Percentiles rank a stretch among this genome's conserved stretches.
phyloP scores from a whole-genome alignment of 2,329 filamentous ascomycete genomes.

The Trichoderma cornu-damae region DNA sequence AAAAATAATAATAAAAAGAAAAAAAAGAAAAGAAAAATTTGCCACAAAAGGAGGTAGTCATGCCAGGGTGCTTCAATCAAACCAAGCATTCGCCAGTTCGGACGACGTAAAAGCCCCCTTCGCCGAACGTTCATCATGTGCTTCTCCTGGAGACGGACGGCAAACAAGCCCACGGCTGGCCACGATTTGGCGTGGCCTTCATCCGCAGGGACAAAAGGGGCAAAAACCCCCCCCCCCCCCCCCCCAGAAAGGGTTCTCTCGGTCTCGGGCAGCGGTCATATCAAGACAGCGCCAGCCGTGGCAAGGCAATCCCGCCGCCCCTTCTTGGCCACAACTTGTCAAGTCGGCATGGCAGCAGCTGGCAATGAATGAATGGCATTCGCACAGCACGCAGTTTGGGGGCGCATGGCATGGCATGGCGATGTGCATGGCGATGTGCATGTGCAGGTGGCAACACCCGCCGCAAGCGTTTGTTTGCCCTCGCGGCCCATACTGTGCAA shows the following conservation, averaged over 20 bases:
- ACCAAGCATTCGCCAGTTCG: background rate
- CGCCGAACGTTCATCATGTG: background rate
- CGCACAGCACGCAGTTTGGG: background rate
- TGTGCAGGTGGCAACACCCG: background rate
- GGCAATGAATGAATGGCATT: too few species aligned
- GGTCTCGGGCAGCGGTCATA: too few species aligned
- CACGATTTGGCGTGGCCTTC: background rate
- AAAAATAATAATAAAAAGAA: background rate
- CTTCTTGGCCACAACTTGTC: background rate
- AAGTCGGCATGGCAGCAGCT: background rate
- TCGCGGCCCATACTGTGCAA: background rate
- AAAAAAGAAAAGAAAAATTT: too few species aligned
- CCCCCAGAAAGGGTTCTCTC: too few species aligned
- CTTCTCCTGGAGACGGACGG: background rate
- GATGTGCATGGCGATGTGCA: constrained; percentile 4
- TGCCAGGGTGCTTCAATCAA: background rate
- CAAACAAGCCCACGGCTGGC: too few species aligned
- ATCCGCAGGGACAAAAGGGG: background rate
- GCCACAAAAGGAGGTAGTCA: background rate
- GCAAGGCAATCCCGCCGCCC: background rate
- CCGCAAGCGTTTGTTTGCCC: background rate
- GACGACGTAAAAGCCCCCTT: background rate
- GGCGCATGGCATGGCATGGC: too few species aligned
- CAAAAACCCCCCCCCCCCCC: too few species aligned
- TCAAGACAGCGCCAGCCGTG: too few species aligned